phyloP scores from a whole-genome alignment of 192 early-diverging fungal species.

The Geosiphon pyriformis region DNA sequence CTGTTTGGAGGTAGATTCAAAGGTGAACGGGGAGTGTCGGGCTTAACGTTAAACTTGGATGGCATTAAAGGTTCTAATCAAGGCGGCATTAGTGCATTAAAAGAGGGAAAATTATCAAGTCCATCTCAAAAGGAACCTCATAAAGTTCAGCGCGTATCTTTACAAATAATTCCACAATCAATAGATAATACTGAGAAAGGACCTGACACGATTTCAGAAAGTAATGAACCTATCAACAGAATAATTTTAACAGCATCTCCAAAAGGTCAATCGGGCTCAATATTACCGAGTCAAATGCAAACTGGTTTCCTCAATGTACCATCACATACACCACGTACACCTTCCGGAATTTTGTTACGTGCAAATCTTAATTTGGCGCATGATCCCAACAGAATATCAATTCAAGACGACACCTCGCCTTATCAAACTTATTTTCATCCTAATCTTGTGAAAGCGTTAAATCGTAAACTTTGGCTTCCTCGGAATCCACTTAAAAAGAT shows the following conservation, averaged over 20 bases:
- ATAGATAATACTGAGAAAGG: no score
- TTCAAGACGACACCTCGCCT: conserved; percentile 33
- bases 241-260: neutral
- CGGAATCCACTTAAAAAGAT: conserved; percentile 35
- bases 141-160: neutral
- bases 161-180: no score
- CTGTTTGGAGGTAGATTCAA: no score
- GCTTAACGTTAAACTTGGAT: no score
- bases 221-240: no score
- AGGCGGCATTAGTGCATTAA: no score
- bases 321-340: neutral
- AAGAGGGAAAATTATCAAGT: no score
- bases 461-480: conserved; percentile 38
- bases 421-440: conserved; percentile 45
- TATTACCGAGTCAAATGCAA: neutral
- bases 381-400: conserved; percentile 8
- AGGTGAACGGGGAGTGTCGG: no score
- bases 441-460: conserved; percentile 34
- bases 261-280: no score
- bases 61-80: no score
- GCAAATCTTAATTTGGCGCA: conserved; percentile 10
- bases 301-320: neutral
- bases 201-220: no score
- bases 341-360: neutral
- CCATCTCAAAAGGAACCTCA: neutral